A percentile compares a stretch with the other conserved stretches of the same genome.
Conservation (phyloP, 1,284 basidiomycete genomes). For the Irpex sp. region DNA sequence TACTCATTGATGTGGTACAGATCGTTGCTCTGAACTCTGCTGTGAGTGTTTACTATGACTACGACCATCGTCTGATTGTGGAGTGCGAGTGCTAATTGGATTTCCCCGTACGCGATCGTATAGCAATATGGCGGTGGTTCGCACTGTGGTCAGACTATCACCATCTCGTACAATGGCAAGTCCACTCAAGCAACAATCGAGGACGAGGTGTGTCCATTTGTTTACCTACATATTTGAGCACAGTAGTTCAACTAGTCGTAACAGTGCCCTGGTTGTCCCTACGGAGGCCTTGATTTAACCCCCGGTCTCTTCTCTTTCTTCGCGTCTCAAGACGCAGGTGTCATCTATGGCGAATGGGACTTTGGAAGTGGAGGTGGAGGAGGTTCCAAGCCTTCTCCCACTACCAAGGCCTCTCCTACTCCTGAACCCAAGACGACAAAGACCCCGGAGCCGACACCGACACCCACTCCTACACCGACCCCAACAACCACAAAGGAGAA, state of each 20-base stretch:
- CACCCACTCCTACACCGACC: slow-evolving; percentile 6
- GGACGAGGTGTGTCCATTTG: slow-evolving; percentile 33
- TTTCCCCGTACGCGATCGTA: not conserved
- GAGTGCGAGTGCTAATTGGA: not conserved
- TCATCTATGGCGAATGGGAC: slow-evolving; percentile 26
- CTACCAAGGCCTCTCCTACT: slow-evolving; percentile 8
- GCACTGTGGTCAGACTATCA: slow-evolving; percentile 46
- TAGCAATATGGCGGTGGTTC: slow-evolving; percentile 30
- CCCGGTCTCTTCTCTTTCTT: slow-evolving; percentile 30
- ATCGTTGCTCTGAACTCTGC: slow-evolving; percentile 36
- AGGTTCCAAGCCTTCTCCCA: not conserved
- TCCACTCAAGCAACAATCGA: slow-evolving; percentile 39
- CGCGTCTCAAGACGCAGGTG: slow-evolving; percentile 21
- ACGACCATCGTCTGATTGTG: not conserved
- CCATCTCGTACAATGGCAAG: slow-evolving; percentile 44
- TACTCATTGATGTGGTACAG: slow-evolving; percentile 17
- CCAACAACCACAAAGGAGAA: slow-evolving; percentile 2
- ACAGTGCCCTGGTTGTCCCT: slow-evolving; percentile 21
- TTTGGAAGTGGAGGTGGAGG: slow-evolving; percentile 10
- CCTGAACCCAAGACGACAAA: slow-evolving; percentile 1
- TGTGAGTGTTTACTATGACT: slow-evolving; percentile 19
- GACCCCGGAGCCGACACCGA: slow-evolving; percentile 4
- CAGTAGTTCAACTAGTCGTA: no score
- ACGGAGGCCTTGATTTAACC: slow-evolving; percentile 28
- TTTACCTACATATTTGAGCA: not conserved